A percentile compares a stretch with the other conserved stretches of the same genome.
Conservation (phyloP, 805 yeast species). For the Yamadazyma ubonensis region DNA sequence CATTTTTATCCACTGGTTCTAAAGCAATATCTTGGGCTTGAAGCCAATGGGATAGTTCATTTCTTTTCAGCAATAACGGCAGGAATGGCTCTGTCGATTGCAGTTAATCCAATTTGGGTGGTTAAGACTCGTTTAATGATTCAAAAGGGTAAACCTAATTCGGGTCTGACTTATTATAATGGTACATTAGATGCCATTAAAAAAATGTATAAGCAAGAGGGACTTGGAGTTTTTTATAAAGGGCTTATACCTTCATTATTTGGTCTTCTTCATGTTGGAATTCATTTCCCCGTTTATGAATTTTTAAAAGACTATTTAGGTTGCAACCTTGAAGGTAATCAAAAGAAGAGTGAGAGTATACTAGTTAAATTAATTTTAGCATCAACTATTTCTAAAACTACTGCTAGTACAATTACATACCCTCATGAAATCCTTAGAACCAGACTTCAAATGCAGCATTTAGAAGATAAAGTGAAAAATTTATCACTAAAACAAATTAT, state of each 20-base stretch:
- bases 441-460: constrained; percentile 69
- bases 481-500: constrained; percentile 30
- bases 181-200: constrained; percentile 83
- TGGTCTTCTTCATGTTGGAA: constrained; percentile 91
- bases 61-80: constrained; percentile 76
- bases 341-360: neutral
- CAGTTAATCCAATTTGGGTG: constrained; percentile 97
- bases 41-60: constrained; percentile 34
- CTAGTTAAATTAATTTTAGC: constrained; percentile 44
- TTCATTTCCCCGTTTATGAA: constrained; percentile 94
- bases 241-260: constrained; percentile 89
- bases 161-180: constrained; percentile 46
- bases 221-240: constrained; percentile 75
- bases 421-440: constrained; percentile 96
- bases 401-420: constrained; percentile 84
- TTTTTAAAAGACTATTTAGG: constrained; percentile 58
- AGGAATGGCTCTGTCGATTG: constrained; percentile 79
- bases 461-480: neutral
- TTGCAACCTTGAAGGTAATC: constrained; percentile 14
- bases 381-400: constrained; percentile 79
- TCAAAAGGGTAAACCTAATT: constrained; percentile 55
- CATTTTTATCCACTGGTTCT: constrained; percentile 46
- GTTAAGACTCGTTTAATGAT: constrained; percentile 93
- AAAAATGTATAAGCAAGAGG: constrained; percentile 78
- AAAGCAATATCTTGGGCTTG: constrained; percentile 22